Evolutionary conservation across 2,329 filamentous ascomycete species (phyloP).

Genomic region (Stagonosporopsis vannaccii): DNA sequence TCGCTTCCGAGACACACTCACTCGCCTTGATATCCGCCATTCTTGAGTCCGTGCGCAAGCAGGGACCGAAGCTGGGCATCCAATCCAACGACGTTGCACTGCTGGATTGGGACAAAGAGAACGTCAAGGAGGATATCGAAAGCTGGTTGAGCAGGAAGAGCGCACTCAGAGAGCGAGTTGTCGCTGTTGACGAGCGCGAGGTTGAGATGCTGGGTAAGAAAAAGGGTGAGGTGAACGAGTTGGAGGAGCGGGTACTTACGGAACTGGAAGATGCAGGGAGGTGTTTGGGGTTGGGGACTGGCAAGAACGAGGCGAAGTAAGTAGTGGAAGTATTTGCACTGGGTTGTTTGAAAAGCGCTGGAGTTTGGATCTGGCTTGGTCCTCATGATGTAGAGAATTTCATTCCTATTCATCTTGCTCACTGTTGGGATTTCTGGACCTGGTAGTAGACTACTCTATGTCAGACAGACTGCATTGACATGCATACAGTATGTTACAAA

Average conservation of each 20-base stretch:
- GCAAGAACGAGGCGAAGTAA: slow-evolving; percentile 20
- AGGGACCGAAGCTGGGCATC: slow-evolving; percentile 55
- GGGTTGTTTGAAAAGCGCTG: slow-evolving; percentile 2
- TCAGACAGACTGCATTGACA: background rate
- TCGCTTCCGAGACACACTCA: slow-evolving; percentile 79
- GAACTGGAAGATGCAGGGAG: slow-evolving; percentile 47
- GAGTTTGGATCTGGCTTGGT: slow-evolving; percentile 1
- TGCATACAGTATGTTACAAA: background rate
- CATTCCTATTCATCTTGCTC: background rate
- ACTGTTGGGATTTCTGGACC: too few species aligned
- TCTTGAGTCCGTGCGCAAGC: slow-evolving; percentile 68
- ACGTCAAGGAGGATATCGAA: slow-evolving; percentile 81
- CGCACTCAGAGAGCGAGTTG: slow-evolving; percentile 73
- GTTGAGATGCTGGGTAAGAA: slow-evolving; percentile 61
- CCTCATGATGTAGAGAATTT: slow-evolving; percentile 1
- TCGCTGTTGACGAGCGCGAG: slow-evolving; percentile 77
- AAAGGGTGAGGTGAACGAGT: slow-evolving; percentile 58
- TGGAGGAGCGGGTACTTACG: slow-evolving; percentile 77
- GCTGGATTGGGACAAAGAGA: slow-evolving; percentile 76
- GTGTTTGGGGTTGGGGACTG: slow-evolving; percentile 44
- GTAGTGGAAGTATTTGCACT: background rate
- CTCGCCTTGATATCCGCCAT: slow-evolving; percentile 78
- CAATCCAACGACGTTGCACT: slow-evolving; percentile 70
- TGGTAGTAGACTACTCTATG: too few species aligned
- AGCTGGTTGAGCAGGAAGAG: slow-evolving; percentile 76